Evolutionary conservation across 805 yeast species (phyloP).

Genomic region (Wickerhamiella allomyrinae): DNA sequence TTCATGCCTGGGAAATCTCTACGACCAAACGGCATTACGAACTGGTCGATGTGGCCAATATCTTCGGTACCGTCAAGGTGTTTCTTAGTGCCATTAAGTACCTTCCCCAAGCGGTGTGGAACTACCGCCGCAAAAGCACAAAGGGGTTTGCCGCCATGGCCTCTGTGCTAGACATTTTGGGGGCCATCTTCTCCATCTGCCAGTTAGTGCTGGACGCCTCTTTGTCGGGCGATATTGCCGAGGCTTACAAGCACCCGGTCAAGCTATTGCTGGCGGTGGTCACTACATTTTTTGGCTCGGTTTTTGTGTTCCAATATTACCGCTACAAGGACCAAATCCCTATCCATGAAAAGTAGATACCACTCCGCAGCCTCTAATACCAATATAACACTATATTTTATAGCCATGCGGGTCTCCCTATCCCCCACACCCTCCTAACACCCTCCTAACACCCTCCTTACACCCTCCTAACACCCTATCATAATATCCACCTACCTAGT

Average conservation of each 20-base stretch:
- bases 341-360: constrained; percentile 6
- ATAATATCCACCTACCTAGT: no score
- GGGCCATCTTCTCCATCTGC: constrained; percentile 28
- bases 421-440: no score
- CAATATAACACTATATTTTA: no score
- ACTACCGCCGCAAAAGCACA: constrained; percentile 30
- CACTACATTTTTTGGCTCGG: constrained; percentile 21
- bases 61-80: constrained; percentile 33
- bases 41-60: constrained; percentile 28
- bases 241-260: constrained; percentile 30
- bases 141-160: constrained; percentile 33
- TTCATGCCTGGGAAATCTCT: constrained; percentile 20
- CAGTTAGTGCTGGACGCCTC: constrained; percentile 31
- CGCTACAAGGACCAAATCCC: constrained; percentile 6
- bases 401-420: no score
- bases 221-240: constrained; percentile 22
- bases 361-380: no score
- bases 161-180: constrained; percentile 30
- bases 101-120: constrained; percentile 35
- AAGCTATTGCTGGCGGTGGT: constrained; percentile 31
- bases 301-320: constrained; percentile 23
- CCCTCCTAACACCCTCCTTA: no score
- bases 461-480: no score
- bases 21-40: constrained; percentile 17
- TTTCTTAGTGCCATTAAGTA: constrained; percentile 33